A percentile compares a stretch with the other conserved stretches of the same genome.
phyloP scores from a whole-genome alignment of 805 yeast species.

The Schwanniomyces polymorphus region DNA sequence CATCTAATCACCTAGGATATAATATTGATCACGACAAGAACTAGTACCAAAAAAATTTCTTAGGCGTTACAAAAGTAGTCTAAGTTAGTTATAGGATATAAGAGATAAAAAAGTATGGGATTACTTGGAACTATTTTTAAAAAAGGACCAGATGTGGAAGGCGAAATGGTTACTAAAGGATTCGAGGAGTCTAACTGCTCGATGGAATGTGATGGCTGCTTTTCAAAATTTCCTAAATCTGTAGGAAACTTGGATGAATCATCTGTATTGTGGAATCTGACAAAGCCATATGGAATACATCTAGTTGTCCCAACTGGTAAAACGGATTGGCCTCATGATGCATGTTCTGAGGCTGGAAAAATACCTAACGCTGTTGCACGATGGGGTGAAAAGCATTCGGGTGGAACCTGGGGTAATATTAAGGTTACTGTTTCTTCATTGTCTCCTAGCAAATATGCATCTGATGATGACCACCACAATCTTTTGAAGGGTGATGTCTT shows the following conservation, averaged over 20 bases:
- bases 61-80: background rate
- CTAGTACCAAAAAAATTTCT: no score
- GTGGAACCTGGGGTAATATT: conserved; percentile 27
- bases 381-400: conserved; percentile 27
- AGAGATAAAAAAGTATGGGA: background rate
- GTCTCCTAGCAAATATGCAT: conserved; percentile 43
- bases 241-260: conserved; percentile 42
- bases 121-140: conserved; percentile 1
- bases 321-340: conserved; percentile 81
- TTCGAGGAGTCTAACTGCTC: conserved; percentile 47
- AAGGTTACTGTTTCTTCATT: conserved; percentile 58
- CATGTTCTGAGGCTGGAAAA: conserved; percentile 46
- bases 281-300: conserved; percentile 70
- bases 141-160: background rate
- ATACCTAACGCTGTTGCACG: conserved; percentile 45
- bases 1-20: no score
- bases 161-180: conserved; percentile 9
- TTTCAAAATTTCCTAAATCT: conserved; percentile 51
- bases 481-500: conserved; percentile 57
- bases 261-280: conserved; percentile 61
- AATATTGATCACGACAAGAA: no score
- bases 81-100: background rate
- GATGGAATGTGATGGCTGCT: conserved; percentile 56
- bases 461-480: conserved; percentile 39
- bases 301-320: conserved; percentile 82